Base-by-base conservation (phyloP, 805 yeast genomes). In the Saccharomyces kudriavzevii region DNA sequence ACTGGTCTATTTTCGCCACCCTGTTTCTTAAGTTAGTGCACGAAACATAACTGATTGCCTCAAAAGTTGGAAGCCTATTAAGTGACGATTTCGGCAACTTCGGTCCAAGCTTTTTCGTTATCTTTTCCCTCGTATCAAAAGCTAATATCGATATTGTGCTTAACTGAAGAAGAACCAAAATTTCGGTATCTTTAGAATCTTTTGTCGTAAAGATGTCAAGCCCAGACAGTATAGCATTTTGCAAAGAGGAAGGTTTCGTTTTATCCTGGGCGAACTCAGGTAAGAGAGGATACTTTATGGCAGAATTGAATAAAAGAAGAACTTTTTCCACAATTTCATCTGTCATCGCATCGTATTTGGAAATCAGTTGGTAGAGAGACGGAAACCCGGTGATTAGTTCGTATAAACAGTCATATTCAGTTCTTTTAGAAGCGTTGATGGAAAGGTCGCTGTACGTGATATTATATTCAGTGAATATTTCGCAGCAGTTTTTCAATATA, bases 241-340 rank as follows among this genome's bases (percentile, higher is more conserved):
- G 98, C 46, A 92, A 70, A 9, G 76, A 74, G 0, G 97, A 80
- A 51, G 83, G 80, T 25, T 77, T 79, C 20, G 68, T 62, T 45
- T 74, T 71, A 64, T 89, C 96, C 3, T 71, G 65, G 31, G 74
- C 74, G 57, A 74, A 75, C 29, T 74, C 80, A 8, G 89, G 86
- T 40, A 89, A 72, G 11, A 86, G 76, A 1, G 95, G 96, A 66
- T 86, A 89, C 45, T 87, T 72, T 0, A 87, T 80, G 54, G 89
- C 81, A 14, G 82, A 74, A 60, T 80, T 81, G 62, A 92, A 76
- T 4, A 83, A 70, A n/a, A 71, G 71, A 40, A 89, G 67, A n/a
- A 86, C 73, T 24, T 67, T 71, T 46, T 74, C 78, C n/a, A 82
- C 72, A 51, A 68, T 60, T 6, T 61, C 68, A 65, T 75, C 24